Evolutionary conservation across 495 filamentous ascomycete species (phyloP).

Genomic region (Neurospora hispaniola): DNA sequence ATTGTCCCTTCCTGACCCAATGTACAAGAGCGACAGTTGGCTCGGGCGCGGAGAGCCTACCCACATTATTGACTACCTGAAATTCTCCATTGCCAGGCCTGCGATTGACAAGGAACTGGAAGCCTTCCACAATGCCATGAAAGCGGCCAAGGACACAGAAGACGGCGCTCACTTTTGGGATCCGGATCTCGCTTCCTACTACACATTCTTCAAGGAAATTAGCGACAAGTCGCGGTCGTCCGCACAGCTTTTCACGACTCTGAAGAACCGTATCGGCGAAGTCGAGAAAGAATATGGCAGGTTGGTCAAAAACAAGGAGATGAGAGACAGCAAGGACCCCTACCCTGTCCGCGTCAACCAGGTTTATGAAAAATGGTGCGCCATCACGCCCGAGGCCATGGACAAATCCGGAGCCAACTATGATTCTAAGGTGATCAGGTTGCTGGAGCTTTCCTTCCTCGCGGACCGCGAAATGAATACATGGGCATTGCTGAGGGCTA

Average conservation of each 20-base stretch:
- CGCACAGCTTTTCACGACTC: slow-evolving; percentile 16
- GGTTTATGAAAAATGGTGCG: slow-evolving; percentile 33
- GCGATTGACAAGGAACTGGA: slow-evolving; percentile 41
- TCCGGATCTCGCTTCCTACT: slow-evolving; percentile 37
- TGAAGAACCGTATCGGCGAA: slow-evolving; percentile 25
- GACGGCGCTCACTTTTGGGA: slow-evolving; percentile 27
- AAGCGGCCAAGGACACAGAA: slow-evolving; percentile 10
- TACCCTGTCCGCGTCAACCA: slow-evolving; percentile 32
- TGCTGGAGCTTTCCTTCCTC: slow-evolving; percentile 35
- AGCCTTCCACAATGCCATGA: slow-evolving; percentile 31
- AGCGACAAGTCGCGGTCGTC: slow-evolving; percentile 18
- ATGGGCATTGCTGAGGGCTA: slow-evolving; percentile 55
- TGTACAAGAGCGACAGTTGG: slow-evolving; percentile 27
- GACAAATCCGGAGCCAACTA: slow-evolving; percentile 10
- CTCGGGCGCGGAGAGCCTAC: slow-evolving; percentile 28
- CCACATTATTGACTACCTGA: slow-evolving; percentile 65
- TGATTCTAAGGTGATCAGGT: slow-evolving; percentile 19
- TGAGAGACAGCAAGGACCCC: slow-evolving; percentile 15
- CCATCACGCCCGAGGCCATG: slow-evolving; percentile 26
- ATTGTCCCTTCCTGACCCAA: slow-evolving; percentile 28
- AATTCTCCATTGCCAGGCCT: slow-evolving; percentile 47
- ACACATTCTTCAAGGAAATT: slow-evolving; percentile 22
- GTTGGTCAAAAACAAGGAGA: slow-evolving; percentile 5
- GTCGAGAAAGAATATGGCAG: slow-evolving; percentile 23
- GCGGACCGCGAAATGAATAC: slow-evolving; percentile 19